Evolutionary conservation across 352 stramenopile species (phyloP), one percentile per base, ranked within the genome.

Genomic region (Globisporangium emineosum): DNA sequence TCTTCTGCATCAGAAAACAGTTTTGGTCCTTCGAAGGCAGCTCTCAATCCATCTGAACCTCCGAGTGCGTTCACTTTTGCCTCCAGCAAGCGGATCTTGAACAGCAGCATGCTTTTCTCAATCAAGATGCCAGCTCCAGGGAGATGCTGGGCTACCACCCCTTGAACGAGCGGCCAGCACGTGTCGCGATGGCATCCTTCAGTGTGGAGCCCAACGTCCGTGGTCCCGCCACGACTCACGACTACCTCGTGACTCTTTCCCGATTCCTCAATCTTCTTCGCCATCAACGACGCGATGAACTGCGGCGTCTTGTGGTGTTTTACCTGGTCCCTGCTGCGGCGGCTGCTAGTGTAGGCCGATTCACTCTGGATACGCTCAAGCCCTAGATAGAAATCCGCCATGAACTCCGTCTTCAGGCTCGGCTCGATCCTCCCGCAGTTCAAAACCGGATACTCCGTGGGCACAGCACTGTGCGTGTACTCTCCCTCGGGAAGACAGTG

Each of bases 261-360:
- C 2, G 63, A 51, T 12, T 54, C 47, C 33, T 10, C 5, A 21
- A 54, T 13, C 32, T 9, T 29, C 25, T 25, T 10, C 25, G 2
- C 8, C 64, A 60, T 50, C 0, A 81, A 54, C 8, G 70, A 56
- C 2, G 60, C 76, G 23, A 88, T 77, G n/a, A 89, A 86, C 43
- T 81, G 67, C n/a, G 77, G 79, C 0, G 77, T 88, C 66, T 83
- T 86, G 37, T 86, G 79, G 42, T 85, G 49, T 0, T 69, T 71
- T 5, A 73, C 53, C 2, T 71, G 8, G 6, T 50, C 7, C 60
- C 55, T 21, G 77, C 75, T 13, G 13, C 6, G 4, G 49, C 49
- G 25, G 25, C 27, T 27, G 12, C 29, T 29, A 8, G 21, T 54
- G 47, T 33, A 19, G 13, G 10, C 23, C 7, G 23, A 17, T 54